These are phyloP conservation scores for Osmanthus fragrans DNA, from an alignment of 257 asterid genomes.

Conservation along the genomic window DNA sequence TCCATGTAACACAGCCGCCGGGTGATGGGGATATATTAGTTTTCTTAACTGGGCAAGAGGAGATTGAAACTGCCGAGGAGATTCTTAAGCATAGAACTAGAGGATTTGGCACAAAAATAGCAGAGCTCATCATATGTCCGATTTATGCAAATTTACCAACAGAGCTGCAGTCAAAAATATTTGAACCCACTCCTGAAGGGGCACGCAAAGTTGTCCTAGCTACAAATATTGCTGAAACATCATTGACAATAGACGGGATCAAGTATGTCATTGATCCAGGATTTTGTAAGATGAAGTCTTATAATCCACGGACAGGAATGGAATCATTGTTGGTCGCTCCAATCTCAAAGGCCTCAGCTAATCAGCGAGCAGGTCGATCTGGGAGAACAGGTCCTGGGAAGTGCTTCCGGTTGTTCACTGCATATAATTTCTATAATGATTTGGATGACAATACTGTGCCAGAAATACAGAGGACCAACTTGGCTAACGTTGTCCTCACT, in stretches of 20 bases:
- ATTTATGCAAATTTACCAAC: slow-evolving; percentile 70
- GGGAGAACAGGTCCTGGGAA: slow-evolving; percentile 98
- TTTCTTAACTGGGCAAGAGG: slow-evolving; percentile 80
- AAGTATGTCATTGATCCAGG: slow-evolving; percentile 97
- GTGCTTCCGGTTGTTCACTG: slow-evolving; percentile 86
- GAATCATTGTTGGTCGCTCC: slow-evolving; percentile 79
- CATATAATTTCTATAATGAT: slow-evolving; percentile 66
- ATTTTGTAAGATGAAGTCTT: slow-evolving; percentile 86
- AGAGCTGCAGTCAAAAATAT: slow-evolving; percentile 65
- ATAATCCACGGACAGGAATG: slow-evolving; percentile 93
- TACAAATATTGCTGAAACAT: slow-evolving; percentile 80
- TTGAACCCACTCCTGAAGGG: slow-evolving; percentile 72
- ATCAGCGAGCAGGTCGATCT: slow-evolving; percentile 96
- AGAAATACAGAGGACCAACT: slow-evolving; percentile 90
- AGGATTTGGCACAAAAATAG: slow-evolving; percentile 67
- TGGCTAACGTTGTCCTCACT: slow-evolving; percentile 82
- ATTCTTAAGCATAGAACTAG: slow-evolving; percentile 62
- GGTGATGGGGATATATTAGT: slow-evolving; percentile 91
- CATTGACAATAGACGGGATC: slow-evolving; percentile 93
- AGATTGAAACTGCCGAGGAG: slow-evolving; percentile 67
- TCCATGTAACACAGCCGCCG: slow-evolving; percentile 80
- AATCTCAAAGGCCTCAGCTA: slow-evolving; percentile 91
- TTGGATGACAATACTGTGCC: slow-evolving; percentile 92
- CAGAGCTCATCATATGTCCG: slow-evolving; percentile 68
- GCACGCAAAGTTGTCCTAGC: slow-evolving; percentile 72